Percentiles rank a stretch among this genome's conserved stretches.
These are phyloP conservation scores for Besnoitia besnoiti DNA, from an alignment of 169 alveolate genomes.

Conservation along the genomic window DNA sequence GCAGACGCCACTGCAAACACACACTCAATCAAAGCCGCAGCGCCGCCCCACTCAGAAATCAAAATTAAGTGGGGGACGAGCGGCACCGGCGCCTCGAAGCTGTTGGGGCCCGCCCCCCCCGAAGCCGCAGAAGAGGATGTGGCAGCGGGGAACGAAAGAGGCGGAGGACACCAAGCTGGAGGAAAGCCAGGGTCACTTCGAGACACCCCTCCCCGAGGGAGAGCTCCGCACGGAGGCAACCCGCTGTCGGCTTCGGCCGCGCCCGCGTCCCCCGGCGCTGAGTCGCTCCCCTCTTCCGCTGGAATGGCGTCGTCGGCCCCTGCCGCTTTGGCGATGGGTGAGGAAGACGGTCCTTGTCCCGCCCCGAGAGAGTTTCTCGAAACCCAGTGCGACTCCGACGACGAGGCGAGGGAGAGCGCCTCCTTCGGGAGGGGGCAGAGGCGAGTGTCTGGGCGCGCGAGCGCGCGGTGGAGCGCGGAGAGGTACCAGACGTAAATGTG, in stretches of 20 bases:
- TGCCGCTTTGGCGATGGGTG: background rate
- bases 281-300: background rate
- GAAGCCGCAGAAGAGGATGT: background rate
- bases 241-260: background rate
- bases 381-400: background rate
- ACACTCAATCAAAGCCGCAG: constrained; percentile 43
- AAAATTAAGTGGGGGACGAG: constrained; percentile 45
- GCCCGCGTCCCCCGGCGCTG: background rate
- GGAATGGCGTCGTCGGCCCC: background rate
- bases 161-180: too few species aligned
- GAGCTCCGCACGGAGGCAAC: background rate
- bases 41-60: constrained; percentile 51
- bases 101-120: background rate
- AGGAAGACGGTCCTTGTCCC: background rate
- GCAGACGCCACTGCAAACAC: constrained; percentile 37
- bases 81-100: constrained; percentile 1
- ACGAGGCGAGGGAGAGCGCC: background rate
- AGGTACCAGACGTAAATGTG: constrained; percentile 16
- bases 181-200: background rate
- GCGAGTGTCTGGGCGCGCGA: background rate
- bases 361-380: background rate
- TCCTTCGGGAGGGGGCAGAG: background rate
- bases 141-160: background rate
- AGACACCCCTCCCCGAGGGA: background rate
- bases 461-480: background rate